Evolutionary conservation across 345 rosid species (phyloP), one percentile per base, ranked within the genome.

Genomic region (Eucalyptus curtisii): DNA sequence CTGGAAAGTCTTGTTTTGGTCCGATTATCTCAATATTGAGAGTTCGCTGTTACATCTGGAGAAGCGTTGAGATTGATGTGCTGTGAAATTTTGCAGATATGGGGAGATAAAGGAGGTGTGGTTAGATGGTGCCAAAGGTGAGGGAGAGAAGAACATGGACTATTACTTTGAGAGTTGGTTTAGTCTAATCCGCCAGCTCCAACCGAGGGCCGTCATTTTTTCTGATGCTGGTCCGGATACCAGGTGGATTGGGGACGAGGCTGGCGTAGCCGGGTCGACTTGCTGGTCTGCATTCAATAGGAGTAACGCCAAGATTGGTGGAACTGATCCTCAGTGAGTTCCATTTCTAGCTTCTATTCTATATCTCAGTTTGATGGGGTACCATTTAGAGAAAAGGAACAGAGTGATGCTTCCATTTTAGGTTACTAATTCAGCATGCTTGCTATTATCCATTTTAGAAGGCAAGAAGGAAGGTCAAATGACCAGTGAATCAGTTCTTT

Each of bases 261-360:
- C 91, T 81, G 99, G 98, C 6, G 37, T 89, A 7, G 96, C 99
- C 7, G 93, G 94, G 15, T 89, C 95, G 12, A 95, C 97, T 82
- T 94, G 97, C 92, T 97, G 99, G 99, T 97, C 99, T 49, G 94
- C 93, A 87, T 95, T 95, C 93, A 95, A 97, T 88, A 88, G 93
- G 44, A 96, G 95, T 79, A 88, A 90, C 80, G 98, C 92, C 7
- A 88, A 85, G 81, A 96, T 96, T 48, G 98, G 98, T 15, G 95
- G 55, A 88, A 92, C 94, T 20, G 94, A 97, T 89, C 89, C 95
- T 88, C n/a, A 31, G 98, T 97, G 87, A 93, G 97, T 91, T 88
- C 33, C 33, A n/a, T 16, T 85, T 71, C 27, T 53, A 57, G 45
- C 61, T 33, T 86, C 44, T 57, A 27, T 86, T 20, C n/a, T 57